A percentile compares a stretch with the other conserved stretches of the same genome.
Conservation (phyloP, 2,329 filamentous ascomycete genomes). For the Ambrosiella beaveri region DNA sequence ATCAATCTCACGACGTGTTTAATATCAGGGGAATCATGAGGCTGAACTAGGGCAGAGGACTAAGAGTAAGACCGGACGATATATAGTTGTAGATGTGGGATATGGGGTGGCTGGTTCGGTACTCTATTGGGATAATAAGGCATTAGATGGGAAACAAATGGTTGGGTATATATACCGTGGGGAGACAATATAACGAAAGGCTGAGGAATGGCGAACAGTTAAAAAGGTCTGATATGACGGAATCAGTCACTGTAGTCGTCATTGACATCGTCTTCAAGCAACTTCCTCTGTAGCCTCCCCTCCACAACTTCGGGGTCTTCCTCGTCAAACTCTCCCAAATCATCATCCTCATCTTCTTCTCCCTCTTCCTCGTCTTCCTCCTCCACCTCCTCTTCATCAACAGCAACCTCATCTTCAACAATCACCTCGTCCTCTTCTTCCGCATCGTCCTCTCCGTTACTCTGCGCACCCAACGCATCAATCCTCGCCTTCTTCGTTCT, state of each 20-base stretch:
- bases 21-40: too few relatives aligned
- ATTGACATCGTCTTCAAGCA: slow-evolving; percentile 43
- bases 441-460: slow-evolving; percentile 21
- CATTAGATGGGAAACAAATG: too few relatives aligned
- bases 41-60: too few relatives aligned
- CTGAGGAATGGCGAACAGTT: too few relatives aligned
- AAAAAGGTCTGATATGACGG: background rate
- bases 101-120: too few relatives aligned
- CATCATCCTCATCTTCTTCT: slow-evolving; percentile 25
- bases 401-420: slow-evolving; percentile 23
- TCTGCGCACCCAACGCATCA: slow-evolving; percentile 22
- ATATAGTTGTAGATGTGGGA: too few relatives aligned
- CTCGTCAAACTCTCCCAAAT: slow-evolving; percentile 27
- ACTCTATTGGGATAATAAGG: too few relatives aligned
- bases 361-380: slow-evolving; percentile 28
- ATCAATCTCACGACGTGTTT: too few relatives aligned
- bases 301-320: slow-evolving; percentile 28
- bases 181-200: too few relatives aligned
- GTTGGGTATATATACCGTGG: too few relatives aligned
- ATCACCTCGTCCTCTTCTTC: slow-evolving; percentile 29
- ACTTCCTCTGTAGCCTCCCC: slow-evolving; percentile 35
- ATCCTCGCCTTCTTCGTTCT: slow-evolving; percentile 29
- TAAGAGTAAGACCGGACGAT: too few relatives aligned
- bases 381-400: slow-evolving; percentile 19
- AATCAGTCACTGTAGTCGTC: slow-evolving; percentile 40